A percentile compares a stretch with the other conserved stretches of the same genome.
Conservation (phyloP, 192 early-diverging fungal species). For the Podila epicladia region DNA sequence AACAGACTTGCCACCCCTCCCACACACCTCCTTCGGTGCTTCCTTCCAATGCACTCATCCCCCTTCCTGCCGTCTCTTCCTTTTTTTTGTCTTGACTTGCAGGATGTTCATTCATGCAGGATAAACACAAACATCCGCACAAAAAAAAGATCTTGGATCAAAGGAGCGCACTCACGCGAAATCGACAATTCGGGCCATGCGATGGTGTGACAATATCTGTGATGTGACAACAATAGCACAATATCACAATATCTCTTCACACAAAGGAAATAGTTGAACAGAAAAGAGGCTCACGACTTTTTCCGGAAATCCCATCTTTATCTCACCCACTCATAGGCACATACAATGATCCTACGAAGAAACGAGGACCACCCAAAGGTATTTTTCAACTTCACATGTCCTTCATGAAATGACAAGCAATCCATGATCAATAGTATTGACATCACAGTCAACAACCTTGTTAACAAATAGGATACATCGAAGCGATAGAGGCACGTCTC, state of each 20-base stretch:
- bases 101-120: not conserved
- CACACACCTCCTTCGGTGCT: not conserved
- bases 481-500: constrained; percentile 81
- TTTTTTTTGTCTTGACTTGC: not conserved
- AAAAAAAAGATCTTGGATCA: not conserved
- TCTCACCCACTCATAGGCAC: constrained; percentile 35
- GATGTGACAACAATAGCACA: no score
- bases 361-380: constrained; percentile 64
- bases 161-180: no score
- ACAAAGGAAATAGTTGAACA: not conserved
- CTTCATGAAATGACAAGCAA: not conserved
- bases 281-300: not conserved
- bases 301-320: constrained; percentile 12
- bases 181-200: no score
- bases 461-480: constrained; percentile 77
- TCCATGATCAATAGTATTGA: not conserved
- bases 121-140: not conserved
- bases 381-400: not conserved
- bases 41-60: not conserved
- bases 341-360: constrained; percentile 59
- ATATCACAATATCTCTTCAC: no score
- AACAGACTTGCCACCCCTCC: constrained; percentile 1
- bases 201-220: no score
- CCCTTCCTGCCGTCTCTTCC: not conserved
- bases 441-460: constrained; percentile 56